Percentiles rank a stretch among this genome's conserved stretches.
Evolutionary conservation across 1,284 basidiomycete species (phyloP).

Genomic region (Pseudozyma sp.): DNA sequence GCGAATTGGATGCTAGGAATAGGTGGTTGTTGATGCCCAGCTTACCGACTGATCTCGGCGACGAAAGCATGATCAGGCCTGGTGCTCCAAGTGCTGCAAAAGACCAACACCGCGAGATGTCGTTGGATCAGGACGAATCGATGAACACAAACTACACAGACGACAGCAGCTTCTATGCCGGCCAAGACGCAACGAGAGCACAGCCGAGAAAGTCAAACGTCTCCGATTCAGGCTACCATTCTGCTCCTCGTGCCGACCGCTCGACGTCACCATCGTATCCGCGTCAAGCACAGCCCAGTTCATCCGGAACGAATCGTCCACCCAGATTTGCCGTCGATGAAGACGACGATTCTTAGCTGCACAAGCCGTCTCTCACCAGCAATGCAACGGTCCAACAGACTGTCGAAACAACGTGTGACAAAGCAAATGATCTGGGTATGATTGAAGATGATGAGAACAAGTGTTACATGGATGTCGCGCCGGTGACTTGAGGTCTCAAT

Average conservation of each 20-base stretch:
- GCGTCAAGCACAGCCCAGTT: conserved; percentile 3
- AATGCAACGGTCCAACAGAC: background rate
- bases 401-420: background rate
- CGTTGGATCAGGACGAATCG: conserved; percentile 16
- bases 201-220: conserved; percentile 29
- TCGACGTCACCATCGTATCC: conserved; percentile 3
- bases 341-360: conserved; percentile 8
- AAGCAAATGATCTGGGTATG: conserved; percentile 17
- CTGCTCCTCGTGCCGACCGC: conserved; percentile 2
- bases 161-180: conserved; percentile 3
- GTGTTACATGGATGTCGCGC: no score
- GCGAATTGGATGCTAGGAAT: conserved; percentile 17
- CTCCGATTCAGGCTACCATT: conserved; percentile 40
- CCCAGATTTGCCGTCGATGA: conserved; percentile 42
- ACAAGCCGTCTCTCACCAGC: background rate
- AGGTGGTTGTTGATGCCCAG: conserved; percentile 13
- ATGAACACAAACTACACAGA: conserved; percentile 6
- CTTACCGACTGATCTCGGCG: conserved; percentile 3
- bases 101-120: background rate
- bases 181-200: background rate
- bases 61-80: background rate
- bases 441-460: conserved; percentile 7
- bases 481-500: background rate
- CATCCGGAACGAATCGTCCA: conserved; percentile 22
- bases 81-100: no score